These are phyloP conservation scores for Amanita jacksonii DNA, from an alignment of 768 basidiomycete species.

Conservation along the genomic window DNA sequence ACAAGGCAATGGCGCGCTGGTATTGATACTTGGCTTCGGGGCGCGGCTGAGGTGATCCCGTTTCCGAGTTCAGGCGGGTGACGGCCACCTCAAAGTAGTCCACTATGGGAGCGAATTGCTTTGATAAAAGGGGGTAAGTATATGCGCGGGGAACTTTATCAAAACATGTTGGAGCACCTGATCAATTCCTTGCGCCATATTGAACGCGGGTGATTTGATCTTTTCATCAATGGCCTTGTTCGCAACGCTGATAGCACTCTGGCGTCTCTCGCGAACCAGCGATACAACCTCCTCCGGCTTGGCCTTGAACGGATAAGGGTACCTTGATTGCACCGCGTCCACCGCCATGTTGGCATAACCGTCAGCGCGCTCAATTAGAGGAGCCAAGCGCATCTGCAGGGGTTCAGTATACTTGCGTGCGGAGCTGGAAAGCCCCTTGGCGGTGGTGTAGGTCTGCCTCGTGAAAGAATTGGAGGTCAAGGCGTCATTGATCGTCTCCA, in stretches of 20 bases:
- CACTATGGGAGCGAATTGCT: constrained; percentile 70
- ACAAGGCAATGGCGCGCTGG: constrained; percentile 61
- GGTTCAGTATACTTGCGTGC: constrained; percentile 60
- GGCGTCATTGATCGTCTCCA: constrained; percentile 49
- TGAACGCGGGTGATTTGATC: constrained; percentile 53
- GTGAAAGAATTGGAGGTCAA: constrained; percentile 54
- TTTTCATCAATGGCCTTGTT: constrained; percentile 58
- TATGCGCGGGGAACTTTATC: constrained; percentile 11
- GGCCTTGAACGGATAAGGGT: constrained; percentile 68
- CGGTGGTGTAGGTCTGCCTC: constrained; percentile 54
- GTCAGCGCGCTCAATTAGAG: constrained; percentile 55
- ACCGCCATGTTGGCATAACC: constrained; percentile 65
- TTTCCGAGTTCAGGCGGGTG: constrained; percentile 34
- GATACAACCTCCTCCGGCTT: constrained; percentile 62
- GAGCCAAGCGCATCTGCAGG: constrained; percentile 53
- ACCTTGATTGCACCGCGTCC: constrained; percentile 62
- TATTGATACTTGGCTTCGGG: constrained; percentile 64
- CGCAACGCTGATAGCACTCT: constrained; percentile 37
- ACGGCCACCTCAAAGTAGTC: constrained; percentile 60
- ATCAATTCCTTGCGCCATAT: constrained; percentile 61
- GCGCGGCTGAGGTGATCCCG: constrained; percentile 33
- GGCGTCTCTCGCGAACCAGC: constrained; percentile 47
- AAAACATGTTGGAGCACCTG: constrained; percentile 36
- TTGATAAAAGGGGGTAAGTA: constrained; percentile 8
- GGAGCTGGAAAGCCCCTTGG: constrained; percentile 47